These are phyloP conservation scores for Berberis vulgaris DNA, from an alignment of 164 flowering plant genomes.

Conservation along the genomic window DNA sequence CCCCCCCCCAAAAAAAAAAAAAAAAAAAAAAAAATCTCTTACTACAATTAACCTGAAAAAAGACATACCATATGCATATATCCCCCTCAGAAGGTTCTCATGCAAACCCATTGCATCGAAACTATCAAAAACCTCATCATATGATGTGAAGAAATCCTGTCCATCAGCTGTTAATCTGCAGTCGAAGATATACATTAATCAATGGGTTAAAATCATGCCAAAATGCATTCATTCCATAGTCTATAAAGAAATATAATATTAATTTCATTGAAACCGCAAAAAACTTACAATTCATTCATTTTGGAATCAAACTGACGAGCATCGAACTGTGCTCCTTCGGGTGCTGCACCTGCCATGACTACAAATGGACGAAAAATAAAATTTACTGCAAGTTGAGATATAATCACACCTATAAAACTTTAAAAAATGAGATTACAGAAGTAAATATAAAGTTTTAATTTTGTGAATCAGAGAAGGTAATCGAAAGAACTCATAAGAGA, in stretches of 20 bases:
- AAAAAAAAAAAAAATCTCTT: not conserved
- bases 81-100: conserved; percentile 68
- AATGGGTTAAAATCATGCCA: not conserved
- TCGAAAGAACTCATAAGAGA: no score
- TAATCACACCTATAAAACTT: not conserved
- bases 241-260: not conserved
- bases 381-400: not conserved
- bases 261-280: not conserved
- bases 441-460: not conserved
- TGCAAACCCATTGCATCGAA: conserved; percentile 60
- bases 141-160: conserved; percentile 48
- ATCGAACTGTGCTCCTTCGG: conserved; percentile 60
- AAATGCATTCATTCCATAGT: not conserved
- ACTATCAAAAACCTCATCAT: conserved; percentile 50
- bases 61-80: conserved; percentile 59
- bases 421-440: not conserved
- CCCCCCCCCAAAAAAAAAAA: not conserved
- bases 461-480: no score
- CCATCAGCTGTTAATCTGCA: conserved; percentile 36
- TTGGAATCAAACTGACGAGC: conserved; percentile 49
- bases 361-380: not conserved
- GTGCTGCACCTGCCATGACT: conserved; percentile 39
- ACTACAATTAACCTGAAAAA: not conserved
- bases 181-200: not conserved
- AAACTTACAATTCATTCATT: conserved; percentile 44